phyloP scores from a whole-genome alignment of 2,329 filamentous ascomycete species.

The Pseudofabraea citricarpa region DNA sequence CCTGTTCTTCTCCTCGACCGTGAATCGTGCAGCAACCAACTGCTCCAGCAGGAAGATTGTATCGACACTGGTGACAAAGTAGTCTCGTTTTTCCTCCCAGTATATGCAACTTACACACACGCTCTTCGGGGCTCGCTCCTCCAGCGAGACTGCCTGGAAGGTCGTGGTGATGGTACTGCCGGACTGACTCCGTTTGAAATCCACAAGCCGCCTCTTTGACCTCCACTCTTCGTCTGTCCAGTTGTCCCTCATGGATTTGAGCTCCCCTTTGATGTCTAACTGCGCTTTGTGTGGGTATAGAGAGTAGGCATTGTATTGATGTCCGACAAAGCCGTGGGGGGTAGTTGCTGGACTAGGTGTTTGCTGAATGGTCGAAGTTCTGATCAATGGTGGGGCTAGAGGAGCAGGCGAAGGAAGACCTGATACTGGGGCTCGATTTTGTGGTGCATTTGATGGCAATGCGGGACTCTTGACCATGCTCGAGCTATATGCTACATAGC shows the following conservation, averaged over 20 bases:
- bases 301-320: conserved; percentile 42
- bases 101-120: conserved; percentile 97
- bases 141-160: conserved; percentile 73
- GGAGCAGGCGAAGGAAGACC: conserved; percentile 19
- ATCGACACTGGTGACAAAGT: conserved; percentile 93
- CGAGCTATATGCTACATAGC: conserved; percentile 37
- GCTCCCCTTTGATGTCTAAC: conserved; percentile 79
- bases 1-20: conserved; percentile 96
- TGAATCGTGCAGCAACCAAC: conserved; percentile 80
- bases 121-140: conserved; percentile 75
- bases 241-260: conserved; percentile 75
- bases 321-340: conserved; percentile 31
- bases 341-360: conserved; percentile 41
- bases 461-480: conserved; percentile 37
- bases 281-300: conserved; percentile 79
- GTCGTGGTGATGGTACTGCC: conserved; percentile 77
- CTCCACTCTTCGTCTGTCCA: conserved; percentile 82
- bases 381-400: conserved; percentile 56
- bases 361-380: conserved; percentile 62
- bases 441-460: conserved; percentile 29
- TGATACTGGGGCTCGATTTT: conserved; percentile 14
- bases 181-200: conserved; percentile 78
- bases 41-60: conserved; percentile 94
- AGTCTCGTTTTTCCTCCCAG: conserved; percentile 89
- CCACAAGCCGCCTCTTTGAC: conserved; percentile 76